phyloP scores from a whole-genome alignment of 2,329 filamentous ascomycete species.

The Pseudogymnoascus sp. region DNA sequence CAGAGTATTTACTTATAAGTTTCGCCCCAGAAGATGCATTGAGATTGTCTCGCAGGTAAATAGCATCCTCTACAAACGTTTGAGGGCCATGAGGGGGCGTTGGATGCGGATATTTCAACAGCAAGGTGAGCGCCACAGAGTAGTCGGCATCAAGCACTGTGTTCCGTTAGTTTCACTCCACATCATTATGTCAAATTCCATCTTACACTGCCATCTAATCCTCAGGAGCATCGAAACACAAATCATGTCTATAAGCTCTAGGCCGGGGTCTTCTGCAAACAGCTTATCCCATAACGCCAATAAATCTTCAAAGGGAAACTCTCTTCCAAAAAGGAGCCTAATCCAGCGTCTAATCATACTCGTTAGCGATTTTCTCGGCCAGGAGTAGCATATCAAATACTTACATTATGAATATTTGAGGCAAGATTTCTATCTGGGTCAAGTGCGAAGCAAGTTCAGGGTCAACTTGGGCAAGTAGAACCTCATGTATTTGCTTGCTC shows the following conservation, averaged over 20 bases:
- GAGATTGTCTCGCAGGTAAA: constrained; percentile 62
- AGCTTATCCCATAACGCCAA: constrained; percentile 84
- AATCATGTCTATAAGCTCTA: constrained; percentile 80
- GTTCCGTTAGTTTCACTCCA: background rate
- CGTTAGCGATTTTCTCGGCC: constrained; percentile 9
- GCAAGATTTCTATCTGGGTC: constrained; percentile 76
- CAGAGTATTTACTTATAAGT: constrained; percentile 65
- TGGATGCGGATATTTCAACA: constrained; percentile 75
- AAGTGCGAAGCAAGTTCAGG: constrained; percentile 77
- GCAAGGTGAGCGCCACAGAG: constrained; percentile 69
- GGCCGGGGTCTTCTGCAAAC: constrained; percentile 73
- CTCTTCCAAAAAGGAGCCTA: constrained; percentile 81
- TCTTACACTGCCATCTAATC: constrained; percentile 79
- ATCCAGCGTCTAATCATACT: constrained; percentile 61
- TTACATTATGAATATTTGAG: constrained; percentile 92
- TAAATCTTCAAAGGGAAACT: constrained; percentile 82
- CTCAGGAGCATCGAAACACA: constrained; percentile 89
- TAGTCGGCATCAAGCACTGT: constrained; percentile 82
- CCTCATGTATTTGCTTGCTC: constrained; percentile 80
- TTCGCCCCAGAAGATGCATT: constrained; percentile 51
- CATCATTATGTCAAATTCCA: constrained; percentile 10
- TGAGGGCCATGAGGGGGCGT: constrained; percentile 55
- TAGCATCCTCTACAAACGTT: constrained; percentile 77
- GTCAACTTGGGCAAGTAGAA: constrained; percentile 68
- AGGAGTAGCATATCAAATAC: constrained; percentile 21